Percentiles rank a stretch among this genome's conserved stretches.
Conservation (phyloP, 2,329 filamentous ascomycete genomes). For the Neonectria faginata region DNA sequence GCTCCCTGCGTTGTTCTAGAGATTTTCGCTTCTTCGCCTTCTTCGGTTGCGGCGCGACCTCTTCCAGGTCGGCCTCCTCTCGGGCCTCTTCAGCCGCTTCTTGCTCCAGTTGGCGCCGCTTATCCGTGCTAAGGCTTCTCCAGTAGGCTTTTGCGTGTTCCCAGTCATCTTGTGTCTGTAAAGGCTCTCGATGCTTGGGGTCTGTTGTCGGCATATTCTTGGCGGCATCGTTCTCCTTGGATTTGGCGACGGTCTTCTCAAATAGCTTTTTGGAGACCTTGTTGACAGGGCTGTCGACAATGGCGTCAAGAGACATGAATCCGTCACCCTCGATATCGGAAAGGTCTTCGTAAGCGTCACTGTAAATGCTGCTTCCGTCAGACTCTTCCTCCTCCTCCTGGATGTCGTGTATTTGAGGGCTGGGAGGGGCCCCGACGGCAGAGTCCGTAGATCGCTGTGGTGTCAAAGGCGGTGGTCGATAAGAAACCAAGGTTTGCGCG, state of each 20-base stretch:
- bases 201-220: slow-evolving; percentile 12
- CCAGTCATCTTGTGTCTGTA: slow-evolving; percentile 65
- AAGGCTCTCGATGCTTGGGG: slow-evolving; percentile 5
- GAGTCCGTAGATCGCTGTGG: slow-evolving; percentile 39
- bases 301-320: slow-evolving; percentile 79
- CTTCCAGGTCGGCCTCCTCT: slow-evolving; percentile 55
- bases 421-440: slow-evolving; percentile 22
- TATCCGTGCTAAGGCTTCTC: slow-evolving; percentile 72
- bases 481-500: background rate
- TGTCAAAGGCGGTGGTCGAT: slow-evolving; percentile 20
- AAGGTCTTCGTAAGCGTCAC: slow-evolving; percentile 81
- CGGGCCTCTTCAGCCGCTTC: slow-evolving; percentile 67
- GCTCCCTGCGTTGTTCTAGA: slow-evolving; percentile 20
- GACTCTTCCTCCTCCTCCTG: slow-evolving; percentile 56
- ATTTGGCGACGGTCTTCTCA: slow-evolving; percentile 41
- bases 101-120: slow-evolving; percentile 70
- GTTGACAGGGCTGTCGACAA: slow-evolving; percentile 69
- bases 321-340: slow-evolving; percentile 73
- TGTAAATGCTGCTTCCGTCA: slow-evolving; percentile 73
- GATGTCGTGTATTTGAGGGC: slow-evolving; percentile 50
- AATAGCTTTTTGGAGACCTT: slow-evolving; percentile 39
- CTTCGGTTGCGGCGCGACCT: slow-evolving; percentile 45
- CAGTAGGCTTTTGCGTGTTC: slow-evolving; percentile 76
- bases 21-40: slow-evolving; percentile 53
- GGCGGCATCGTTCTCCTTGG: slow-evolving; percentile 29